Evolutionary conservation across 805 yeast species (phyloP), one percentile per base, ranked within the genome.

Genomic region (Starmerella floris): DNA sequence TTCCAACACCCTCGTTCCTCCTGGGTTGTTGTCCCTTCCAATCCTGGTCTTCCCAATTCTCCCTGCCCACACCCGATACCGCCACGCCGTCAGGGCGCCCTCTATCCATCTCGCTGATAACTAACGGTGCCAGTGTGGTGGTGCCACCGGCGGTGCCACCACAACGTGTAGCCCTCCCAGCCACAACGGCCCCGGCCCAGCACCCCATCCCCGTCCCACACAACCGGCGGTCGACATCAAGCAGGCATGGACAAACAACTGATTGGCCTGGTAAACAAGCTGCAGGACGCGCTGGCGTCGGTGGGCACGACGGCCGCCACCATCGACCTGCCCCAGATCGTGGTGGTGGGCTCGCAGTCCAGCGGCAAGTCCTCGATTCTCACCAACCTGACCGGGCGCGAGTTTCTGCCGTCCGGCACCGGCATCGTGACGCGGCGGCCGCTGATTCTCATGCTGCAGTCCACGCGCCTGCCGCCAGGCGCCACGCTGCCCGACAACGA

Each of bases 391-490:
- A 94, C 85, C 30, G 94, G 94, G 19, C 72, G 94, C 56, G 95
- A 83, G 64, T 83, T 83, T 63, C 68, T 84, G 50, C 95, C 95
- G 44, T 72, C 94, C 65, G 95, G 70, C 51, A 80, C 94, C 3
- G 95, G 95, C 53, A 83, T 83, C 53, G 95, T 83, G 51, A 83
- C 95, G 21, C 74, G 95, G 67, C 71, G 95, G 58, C 95, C 95
- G 2, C 67, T 83, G 57, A 79, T 64, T 32, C 69, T 83, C 49
- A 94, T 84, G 64, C 71, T 83, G 60, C 79, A 80, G 57, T 82
- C 82, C 64, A 70, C 73, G 54, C 39, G 52, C n/a, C 25, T 40
- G 23, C 53, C 53, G 11, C 43, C 42, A 5, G 53, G 52, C 16
- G 46, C 45, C 9, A 40, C 35, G 22, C 32, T 46, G 13, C 62